Conservation (phyloP, 352 stramenopile species). For the Phytophthora podocarpi region DNA sequence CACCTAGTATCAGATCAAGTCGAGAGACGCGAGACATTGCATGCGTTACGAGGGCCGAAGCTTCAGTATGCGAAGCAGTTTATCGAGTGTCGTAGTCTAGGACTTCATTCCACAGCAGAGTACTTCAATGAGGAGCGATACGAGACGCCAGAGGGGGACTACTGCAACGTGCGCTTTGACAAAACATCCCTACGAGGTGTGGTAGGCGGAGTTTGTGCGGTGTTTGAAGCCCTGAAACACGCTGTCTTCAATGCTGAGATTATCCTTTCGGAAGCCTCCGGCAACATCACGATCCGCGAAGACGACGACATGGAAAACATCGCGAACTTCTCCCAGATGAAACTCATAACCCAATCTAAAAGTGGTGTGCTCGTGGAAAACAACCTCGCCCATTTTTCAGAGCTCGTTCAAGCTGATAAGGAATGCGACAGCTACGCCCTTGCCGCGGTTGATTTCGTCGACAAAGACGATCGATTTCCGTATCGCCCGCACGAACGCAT, state of each 20-base stretch:
- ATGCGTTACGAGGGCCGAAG: slow-evolving; percentile 39
- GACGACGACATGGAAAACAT: slow-evolving; percentile 33
- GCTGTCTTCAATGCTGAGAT: slow-evolving; percentile 40
- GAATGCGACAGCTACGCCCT: slow-evolving; percentile 6
- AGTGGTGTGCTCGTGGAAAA: slow-evolving; percentile 23
- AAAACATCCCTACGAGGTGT: slow-evolving; percentile 25
- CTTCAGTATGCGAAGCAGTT: slow-evolving; percentile 43
- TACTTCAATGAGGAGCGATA: slow-evolving; percentile 36
- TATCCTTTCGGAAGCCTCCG: slow-evolving; percentile 32
- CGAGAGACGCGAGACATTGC: slow-evolving; percentile 26
- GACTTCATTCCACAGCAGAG: slow-evolving; percentile 32
- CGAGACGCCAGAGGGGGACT: slow-evolving; percentile 42
- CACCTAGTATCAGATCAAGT: slow-evolving; percentile 28
- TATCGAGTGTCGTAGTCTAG: slow-evolving; percentile 42
- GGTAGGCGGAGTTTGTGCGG: slow-evolving; percentile 15
- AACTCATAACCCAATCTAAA: slow-evolving; percentile 24
- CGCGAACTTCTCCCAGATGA: slow-evolving; percentile 23
- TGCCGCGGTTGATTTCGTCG: slow-evolving; percentile 27
- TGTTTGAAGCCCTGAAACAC: slow-evolving; percentile 29
- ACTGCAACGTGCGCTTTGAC: slow-evolving; percentile 51
- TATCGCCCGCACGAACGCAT: slow-evolving; percentile 36
- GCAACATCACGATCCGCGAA: slow-evolving; percentile 38
- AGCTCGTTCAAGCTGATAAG: background rate
- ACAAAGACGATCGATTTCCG: slow-evolving; percentile 47
- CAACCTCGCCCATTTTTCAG: slow-evolving; percentile 34